Evolutionary conservation across 768 basidiomycete genomes (phyloP), one percentile per base, ranked within the genome.

Genomic region (Suillus occidentalis): DNA sequence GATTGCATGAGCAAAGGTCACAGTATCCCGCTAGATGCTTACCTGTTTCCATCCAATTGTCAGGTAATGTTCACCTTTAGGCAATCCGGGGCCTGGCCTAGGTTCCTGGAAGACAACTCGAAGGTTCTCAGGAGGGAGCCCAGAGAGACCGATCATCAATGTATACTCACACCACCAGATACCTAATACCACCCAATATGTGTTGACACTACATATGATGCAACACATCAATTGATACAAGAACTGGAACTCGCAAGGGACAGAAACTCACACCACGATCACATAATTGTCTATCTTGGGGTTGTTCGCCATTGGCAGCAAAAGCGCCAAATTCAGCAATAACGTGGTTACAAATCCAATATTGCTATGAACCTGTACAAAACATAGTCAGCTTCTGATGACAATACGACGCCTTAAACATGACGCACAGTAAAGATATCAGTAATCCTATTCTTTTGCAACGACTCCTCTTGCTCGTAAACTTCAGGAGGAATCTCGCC

Each of bases 11-110:
- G 62, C 31, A 57, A 34, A 34, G 34, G 25, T 50, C 25, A 18
- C 28, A 3, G 47, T 28, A 56, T 57, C 49, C 0, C n/a, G 13
- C 8, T 52, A 61, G 49, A 3, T 53, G 25, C 2, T 70, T 65
- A 87, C 90, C 81, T 94, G 92, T 72, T 91, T 93, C 89, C 90
- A 94, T 53, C 94, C 94, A 55, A 95, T 85, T 0, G 91, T 92
- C 36, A 94, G 65, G 70, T 94, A 95, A 65, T 76, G 83, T 67
- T 93, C 87, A 60, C 88, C 88, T 67, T 88, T 89, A 0, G 94
- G 94, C 37, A 95, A 78, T 13, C 87, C 76, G 60, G 92, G 91
- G 0, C 94, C 94, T 2, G 90, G 89, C 9, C 94, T 87, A 22
- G 88, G 90, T 71, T 91, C 85, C 73, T 95, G 94, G 74, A 87